Percentiles rank a stretch among this genome's conserved stretches.
Conservation (phyloP, 768 basidiomycete genomes). For the Xerocomellus amylosporus region DNA sequence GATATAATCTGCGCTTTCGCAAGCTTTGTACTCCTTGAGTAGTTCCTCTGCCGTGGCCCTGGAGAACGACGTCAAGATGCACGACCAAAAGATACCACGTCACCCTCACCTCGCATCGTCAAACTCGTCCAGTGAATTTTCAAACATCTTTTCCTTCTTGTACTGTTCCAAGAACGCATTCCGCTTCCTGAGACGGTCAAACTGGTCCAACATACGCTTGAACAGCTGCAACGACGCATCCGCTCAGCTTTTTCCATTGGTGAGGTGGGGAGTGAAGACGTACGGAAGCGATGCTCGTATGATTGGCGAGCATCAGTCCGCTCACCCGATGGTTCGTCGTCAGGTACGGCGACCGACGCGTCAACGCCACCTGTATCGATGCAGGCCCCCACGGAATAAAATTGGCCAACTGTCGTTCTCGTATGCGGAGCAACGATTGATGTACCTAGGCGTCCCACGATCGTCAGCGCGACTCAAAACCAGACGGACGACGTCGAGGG, state of each 20-base stretch:
- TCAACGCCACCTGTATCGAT: slow-evolving; percentile 95
- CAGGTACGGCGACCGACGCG: slow-evolving; percentile 86
- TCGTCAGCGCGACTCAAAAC: too few relatives aligned
- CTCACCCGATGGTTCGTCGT: slow-evolving; percentile 91
- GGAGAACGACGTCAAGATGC: slow-evolving; percentile 1
- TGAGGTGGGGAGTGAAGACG: slow-evolving; percentile 25
- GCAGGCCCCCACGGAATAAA: slow-evolving; percentile 99
- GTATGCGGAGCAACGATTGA: slow-evolving; percentile 93
- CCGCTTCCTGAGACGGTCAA: slow-evolving; percentile 78
- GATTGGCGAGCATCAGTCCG: slow-evolving; percentile 97
- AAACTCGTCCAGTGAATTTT: slow-evolving; percentile 91
- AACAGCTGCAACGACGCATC: slow-evolving; percentile 60
- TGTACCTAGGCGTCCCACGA: slow-evolving; percentile 64
- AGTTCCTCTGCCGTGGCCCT: slow-evolving; percentile 87
- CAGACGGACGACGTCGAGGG: not conserved
- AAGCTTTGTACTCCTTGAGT: slow-evolving; percentile 92
- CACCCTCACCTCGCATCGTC: slow-evolving; percentile 84
- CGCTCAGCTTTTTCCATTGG: too few relatives aligned
- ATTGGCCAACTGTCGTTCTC: slow-evolving; percentile 93
- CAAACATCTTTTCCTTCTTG: slow-evolving; percentile 96
- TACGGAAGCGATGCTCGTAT: slow-evolving; percentile 97
- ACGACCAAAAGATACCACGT: not conserved
- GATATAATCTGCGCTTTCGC: slow-evolving; percentile 94
- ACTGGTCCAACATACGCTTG: slow-evolving; percentile 94
- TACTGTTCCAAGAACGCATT: slow-evolving; percentile 98